Conservation (phyloP, 495 filamentous ascomycete species). For the Neurospora sp. region DNA sequence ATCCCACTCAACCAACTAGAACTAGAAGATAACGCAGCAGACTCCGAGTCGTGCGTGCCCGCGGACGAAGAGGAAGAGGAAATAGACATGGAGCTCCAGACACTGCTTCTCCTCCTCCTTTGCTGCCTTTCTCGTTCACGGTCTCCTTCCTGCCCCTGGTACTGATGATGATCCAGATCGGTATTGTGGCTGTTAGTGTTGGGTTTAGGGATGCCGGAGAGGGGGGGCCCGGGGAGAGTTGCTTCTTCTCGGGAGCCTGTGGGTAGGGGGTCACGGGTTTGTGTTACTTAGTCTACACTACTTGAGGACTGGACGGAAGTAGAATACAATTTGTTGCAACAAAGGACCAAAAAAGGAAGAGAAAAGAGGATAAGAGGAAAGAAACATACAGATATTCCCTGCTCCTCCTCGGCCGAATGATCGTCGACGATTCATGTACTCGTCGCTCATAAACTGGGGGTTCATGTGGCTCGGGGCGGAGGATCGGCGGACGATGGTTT, state of each 20-base stretch:
- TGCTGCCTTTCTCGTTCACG: neutral
- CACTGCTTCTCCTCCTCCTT: neutral
- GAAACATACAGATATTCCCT: constrained; percentile 11
- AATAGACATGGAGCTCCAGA: neutral
- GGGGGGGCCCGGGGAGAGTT: neutral
- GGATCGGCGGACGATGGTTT: neutral
- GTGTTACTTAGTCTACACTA: too few relatives aligned
- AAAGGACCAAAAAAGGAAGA: too few relatives aligned
- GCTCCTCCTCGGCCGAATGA: constrained; percentile 16
- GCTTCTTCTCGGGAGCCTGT: constrained; percentile 1
- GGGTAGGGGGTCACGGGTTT: neutral
- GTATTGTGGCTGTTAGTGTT: neutral
- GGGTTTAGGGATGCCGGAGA: neutral
- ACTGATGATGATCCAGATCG: neutral
- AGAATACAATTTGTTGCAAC: too few relatives aligned
- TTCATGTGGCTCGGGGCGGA: neutral
- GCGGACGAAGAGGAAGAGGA: neutral
- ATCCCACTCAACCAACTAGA: neutral
- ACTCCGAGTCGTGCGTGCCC: neutral
- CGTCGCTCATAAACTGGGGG: neutral
- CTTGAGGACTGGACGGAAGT: too few relatives aligned
- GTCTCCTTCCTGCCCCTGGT: neutral
- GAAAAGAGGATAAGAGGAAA: neutral
- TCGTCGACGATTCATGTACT: constrained; percentile 3
- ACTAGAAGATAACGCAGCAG: neutral